phyloP scores from a whole-genome alignment of 768 basidiomycete species.

The Tylopilus rubrobrunneus region DNA sequence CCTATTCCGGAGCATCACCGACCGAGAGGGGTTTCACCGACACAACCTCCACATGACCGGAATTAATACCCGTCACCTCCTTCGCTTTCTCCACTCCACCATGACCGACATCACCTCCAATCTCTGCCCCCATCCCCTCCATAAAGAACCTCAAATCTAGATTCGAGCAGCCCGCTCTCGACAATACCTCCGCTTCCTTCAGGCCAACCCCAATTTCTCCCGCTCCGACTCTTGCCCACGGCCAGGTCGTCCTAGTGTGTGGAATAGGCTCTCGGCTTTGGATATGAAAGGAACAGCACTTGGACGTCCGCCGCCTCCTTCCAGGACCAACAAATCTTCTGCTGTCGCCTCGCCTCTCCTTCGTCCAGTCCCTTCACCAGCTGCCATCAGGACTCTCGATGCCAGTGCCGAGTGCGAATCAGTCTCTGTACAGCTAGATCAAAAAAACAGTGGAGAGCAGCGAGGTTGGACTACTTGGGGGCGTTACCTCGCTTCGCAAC shows the following conservation, averaged over 20 bases:
- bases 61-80: no score
- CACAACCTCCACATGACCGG: background rate
- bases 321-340: slow-evolving; percentile 37
- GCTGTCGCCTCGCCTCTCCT: slow-evolving; percentile 25
- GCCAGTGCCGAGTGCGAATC: no score
- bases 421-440: background rate
- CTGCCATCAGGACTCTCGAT: no score
- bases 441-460: slow-evolving; percentile 7
- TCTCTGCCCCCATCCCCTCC: background rate
- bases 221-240: background rate
- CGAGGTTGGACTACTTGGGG: slow-evolving; percentile 15
- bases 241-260: slow-evolving; percentile 30
- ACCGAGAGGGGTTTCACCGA: background rate
- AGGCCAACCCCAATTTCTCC: no score
- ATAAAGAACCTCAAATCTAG: no score
- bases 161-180: no score
- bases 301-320: slow-evolving; percentile 58
- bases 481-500: slow-evolving; percentile 42
- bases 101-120: background rate
- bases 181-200: no score
- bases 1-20: background rate
- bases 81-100: no score
- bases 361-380: no score
- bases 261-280: slow-evolving; percentile 46
- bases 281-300: slow-evolving; percentile 41